phyloP scores from a whole-genome alignment of 352 stramenopile species.

The Phytophthora idaei region DNA sequence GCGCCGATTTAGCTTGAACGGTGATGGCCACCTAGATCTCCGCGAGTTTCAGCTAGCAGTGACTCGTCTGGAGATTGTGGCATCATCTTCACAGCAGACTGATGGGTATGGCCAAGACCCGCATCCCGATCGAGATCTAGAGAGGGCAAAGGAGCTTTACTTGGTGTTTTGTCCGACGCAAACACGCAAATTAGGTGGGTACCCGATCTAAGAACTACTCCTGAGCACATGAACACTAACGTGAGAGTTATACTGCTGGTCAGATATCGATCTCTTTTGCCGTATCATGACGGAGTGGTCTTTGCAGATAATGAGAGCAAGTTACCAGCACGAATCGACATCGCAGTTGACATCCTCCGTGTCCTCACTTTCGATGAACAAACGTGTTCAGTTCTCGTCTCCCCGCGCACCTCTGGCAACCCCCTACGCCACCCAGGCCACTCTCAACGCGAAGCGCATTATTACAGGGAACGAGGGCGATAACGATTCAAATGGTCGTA shows the following conservation, averaged over 20 bases:
- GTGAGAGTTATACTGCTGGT: neutral
- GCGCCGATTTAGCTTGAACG: conserved; percentile 77
- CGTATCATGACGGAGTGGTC: conserved; percentile 85
- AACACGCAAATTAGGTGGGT: conserved; percentile 63
- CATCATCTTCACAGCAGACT: conserved; percentile 1
- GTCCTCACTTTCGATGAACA: conserved; percentile 25
- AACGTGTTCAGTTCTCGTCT: conserved; percentile 28
- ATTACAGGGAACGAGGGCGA: neutral
- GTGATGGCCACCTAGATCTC: conserved; percentile 72
- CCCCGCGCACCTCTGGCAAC: conserved; percentile 41
- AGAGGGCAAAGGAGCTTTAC: conserved; percentile 63
- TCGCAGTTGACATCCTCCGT: conserved; percentile 25
- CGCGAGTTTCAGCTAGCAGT: conserved; percentile 77
- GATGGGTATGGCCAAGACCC: conserved; percentile 10
- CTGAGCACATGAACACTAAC: neutral
- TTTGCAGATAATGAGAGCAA: conserved; percentile 56
- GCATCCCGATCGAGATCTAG: conserved; percentile 23
- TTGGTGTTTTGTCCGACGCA: conserved; percentile 71
- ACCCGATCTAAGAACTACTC: neutral
- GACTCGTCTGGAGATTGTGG: conserved; percentile 71
- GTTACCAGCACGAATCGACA: conserved; percentile 37
- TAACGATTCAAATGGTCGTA: conserved; percentile 9
- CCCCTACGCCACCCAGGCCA: conserved; percentile 54
- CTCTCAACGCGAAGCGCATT: conserved; percentile 12
- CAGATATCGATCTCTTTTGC: conserved; percentile 83